Evolutionary conservation across 805 yeast genomes (phyloP), one percentile per base, ranked within the genome.

Genomic region (Hanseniaspora pseudoguilliermondii): DNA sequence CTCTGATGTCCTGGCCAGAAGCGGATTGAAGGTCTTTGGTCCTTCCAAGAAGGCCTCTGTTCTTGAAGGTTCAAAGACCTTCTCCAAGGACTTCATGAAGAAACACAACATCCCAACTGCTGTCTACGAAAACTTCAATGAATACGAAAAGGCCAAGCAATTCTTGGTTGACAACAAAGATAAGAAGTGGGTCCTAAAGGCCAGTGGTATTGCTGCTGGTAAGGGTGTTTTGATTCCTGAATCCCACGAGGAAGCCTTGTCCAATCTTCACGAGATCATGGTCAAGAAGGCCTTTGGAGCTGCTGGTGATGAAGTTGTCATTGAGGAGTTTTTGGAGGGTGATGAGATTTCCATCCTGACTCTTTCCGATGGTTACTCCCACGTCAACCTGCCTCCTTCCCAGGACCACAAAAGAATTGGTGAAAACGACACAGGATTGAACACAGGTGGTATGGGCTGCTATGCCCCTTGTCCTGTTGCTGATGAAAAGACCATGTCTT

Each of bases 361-460:
- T 49, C 75, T 93, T 61, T 80, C 88, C 64, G 99, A 93, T 67
- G 99, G 98, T 57, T 91, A 93, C 74, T 80, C 95, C 11, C 83
- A 82, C 65, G 79, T 82, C 67, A 90, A 87, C 67, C 78, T 93
- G 58, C 99, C 99, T 44, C 86, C 97, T 47, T 96, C 97, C 29
- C 99, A 93, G 73, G 99, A 93, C 68, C 99, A 93, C 73, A 93
- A 93, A 74, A 83, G 98, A 69, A 78, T 85, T 62, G 95, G 95
- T 56, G 87, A 95, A 65, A 90, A 90, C 59, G 99, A 93, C 69
- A 74, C 81, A 41, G 99, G 99, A 27, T 77, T 91, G 60, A 93
- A 93, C 73, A 93, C 99, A 40, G 99, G 99, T 62, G 99, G 99
- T 60, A 93, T 93, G 99, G 99, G 99, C 60, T 95, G 97, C 8